phyloP scores from a whole-genome alignment of 768 basidiomycete species.

The Pilatotrama ljubarskyi region DNA sequence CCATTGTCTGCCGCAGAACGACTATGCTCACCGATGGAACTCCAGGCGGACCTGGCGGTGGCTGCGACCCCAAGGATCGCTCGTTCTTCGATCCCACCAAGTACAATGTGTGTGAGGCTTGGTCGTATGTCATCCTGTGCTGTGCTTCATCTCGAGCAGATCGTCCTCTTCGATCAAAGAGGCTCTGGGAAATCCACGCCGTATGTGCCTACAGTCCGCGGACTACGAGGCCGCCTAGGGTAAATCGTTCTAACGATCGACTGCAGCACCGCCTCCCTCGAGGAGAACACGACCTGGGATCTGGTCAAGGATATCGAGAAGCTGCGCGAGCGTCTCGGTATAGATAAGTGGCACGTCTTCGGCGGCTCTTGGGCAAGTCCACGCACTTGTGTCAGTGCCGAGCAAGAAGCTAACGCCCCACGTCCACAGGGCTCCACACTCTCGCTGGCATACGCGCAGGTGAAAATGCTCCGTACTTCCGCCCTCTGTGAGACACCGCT shows the following conservation, averaged over 20 bases:
- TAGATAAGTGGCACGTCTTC: constrained; percentile 93
- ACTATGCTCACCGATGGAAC: neutral
- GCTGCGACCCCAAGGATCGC: constrained; percentile 64
- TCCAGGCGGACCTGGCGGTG: constrained; percentile 80
- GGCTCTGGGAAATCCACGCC: constrained; percentile 87
- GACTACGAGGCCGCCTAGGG: neutral
- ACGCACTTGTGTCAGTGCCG: no score
- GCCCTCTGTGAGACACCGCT: neutral
- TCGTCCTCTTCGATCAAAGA: constrained; percentile 87
- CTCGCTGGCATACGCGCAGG: constrained; percentile 84
- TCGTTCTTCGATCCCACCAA: constrained; percentile 81
- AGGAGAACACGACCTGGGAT: constrained; percentile 94
- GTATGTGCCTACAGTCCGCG: constrained; percentile 41
- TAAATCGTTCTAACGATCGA: constrained; percentile 8
- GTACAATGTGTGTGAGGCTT: constrained; percentile 60
- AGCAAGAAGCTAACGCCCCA: no score
- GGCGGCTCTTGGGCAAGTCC: constrained; percentile 86
- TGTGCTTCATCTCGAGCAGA: constrained; percentile 41
- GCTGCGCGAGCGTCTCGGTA: constrained; percentile 68
- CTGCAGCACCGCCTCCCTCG: constrained; percentile 64
- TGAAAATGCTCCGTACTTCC: constrained; percentile 24
- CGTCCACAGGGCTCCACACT: constrained; percentile 80
- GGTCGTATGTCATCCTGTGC: neutral
- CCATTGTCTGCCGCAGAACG: neutral
- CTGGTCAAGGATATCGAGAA: constrained; percentile 89